phyloP scores from a whole-genome alignment of 352 stramenopile genomes.

The Phytophthora syringae region DNA sequence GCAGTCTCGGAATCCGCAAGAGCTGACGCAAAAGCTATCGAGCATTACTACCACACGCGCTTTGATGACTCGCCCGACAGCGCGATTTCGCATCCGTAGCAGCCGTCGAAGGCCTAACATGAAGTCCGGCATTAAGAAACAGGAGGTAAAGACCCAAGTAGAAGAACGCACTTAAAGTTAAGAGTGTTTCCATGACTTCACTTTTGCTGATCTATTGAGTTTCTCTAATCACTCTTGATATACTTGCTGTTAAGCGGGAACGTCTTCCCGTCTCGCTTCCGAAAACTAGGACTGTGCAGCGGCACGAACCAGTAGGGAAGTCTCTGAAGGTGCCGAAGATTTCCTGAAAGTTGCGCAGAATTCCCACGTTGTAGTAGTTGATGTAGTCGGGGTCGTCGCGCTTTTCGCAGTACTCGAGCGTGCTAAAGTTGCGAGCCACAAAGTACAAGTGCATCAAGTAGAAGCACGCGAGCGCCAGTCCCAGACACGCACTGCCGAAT shows the following conservation, averaged over 20 bases:
- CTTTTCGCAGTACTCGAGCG: slow-evolving; percentile 91
- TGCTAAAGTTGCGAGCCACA: slow-evolving; percentile 75
- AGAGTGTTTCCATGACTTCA: no score
- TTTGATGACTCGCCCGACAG: slow-evolving; percentile 50
- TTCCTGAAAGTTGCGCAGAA: slow-evolving; percentile 79
- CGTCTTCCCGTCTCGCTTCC: slow-evolving; percentile 44
- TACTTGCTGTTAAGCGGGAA: slow-evolving; percentile 69
- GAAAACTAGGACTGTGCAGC: slow-evolving; percentile 58
- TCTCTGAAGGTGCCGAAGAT: slow-evolving; percentile 74
- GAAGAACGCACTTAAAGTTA: no score
- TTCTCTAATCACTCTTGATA: slow-evolving; percentile 56
- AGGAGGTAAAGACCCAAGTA: no score
- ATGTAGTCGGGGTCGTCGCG: slow-evolving; percentile 75
- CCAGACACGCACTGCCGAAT: slow-evolving; percentile 72
- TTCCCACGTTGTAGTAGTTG: slow-evolving; percentile 82
- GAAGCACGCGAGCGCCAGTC: slow-evolving; percentile 73
- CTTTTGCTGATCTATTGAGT: slow-evolving; percentile 19
- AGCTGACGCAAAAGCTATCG: slow-evolving; percentile 34
- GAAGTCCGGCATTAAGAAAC: slow-evolving; percentile 9
- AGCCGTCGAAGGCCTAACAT: slow-evolving; percentile 6
- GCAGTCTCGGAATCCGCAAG: neutral
- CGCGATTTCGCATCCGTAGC: neutral
- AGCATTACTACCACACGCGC: slow-evolving; percentile 69
- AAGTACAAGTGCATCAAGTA: slow-evolving; percentile 83
- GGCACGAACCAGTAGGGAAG: slow-evolving; percentile 79